Evolutionary conservation across 441 rosid genomes (phyloP).

Genomic region (Populus hybrid): DNA sequence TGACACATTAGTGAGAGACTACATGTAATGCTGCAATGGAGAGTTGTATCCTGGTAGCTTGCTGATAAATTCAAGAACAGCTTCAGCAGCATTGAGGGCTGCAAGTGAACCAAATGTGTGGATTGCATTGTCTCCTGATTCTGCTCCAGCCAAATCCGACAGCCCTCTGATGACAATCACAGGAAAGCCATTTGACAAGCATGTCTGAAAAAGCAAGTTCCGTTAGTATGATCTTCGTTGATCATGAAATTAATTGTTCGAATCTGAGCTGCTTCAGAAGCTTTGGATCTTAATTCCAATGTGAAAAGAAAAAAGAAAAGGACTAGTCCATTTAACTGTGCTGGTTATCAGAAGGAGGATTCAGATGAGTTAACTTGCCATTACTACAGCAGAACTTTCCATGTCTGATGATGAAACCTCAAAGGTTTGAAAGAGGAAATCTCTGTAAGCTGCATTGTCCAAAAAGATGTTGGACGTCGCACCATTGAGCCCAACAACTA

Average conservation of each 20-base stretch:
- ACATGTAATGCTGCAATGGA: not conserved
- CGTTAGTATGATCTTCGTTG: not conserved
- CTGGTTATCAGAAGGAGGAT: not conserved
- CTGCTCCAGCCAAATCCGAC: conserved; percentile 45
- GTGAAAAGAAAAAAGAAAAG: not conserved
- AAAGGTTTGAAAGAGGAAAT: conserved; percentile 35
- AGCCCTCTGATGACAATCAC: conserved; percentile 41
- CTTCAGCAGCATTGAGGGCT: conserved; percentile 26
- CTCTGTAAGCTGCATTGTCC: conserved; percentile 47
- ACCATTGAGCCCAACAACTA: conserved; percentile 44
- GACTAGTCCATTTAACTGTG: not conserved
- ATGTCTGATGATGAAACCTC: conserved; percentile 42
- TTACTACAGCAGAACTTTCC: conserved; percentile 54
- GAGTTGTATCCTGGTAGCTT: conserved; percentile 3
- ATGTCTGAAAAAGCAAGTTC: conserved; percentile 22
- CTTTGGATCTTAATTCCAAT: not conserved
- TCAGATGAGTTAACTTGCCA: conserved; percentile 22
- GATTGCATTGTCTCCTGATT: conserved; percentile 27
- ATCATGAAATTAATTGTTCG: not conserved
- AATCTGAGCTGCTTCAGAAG: not conserved
- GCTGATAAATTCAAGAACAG: conserved; percentile 18
- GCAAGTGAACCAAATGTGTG: conserved; percentile 24
- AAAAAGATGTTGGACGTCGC: conserved; percentile 44
- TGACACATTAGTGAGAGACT: not conserved
- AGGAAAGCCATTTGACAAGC: conserved; percentile 38